Percentiles rank a stretch among this genome's conserved stretches.
phyloP scores from a whole-genome alignment of 768 basidiomycete species.

The Filobasidium wieringae region DNA sequence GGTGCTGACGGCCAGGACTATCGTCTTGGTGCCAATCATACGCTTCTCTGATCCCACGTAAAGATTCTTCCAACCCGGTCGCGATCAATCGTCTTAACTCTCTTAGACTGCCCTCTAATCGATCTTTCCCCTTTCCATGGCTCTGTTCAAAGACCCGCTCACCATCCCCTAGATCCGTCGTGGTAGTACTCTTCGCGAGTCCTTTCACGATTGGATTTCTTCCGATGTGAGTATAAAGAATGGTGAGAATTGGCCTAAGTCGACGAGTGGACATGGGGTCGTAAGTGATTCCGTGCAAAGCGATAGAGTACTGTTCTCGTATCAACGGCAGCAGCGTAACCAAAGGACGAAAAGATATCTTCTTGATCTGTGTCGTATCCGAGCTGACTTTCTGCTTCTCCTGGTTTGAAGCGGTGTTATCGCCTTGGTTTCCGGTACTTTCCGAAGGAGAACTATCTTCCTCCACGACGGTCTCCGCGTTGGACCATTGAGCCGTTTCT shows the following conservation, averaged over 20 bases:
- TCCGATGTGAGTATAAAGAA: conserved; percentile 1
- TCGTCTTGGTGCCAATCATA: conserved; percentile 5
- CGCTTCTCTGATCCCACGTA: not conserved
- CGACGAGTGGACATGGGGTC: not conserved
- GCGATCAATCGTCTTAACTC: not conserved
- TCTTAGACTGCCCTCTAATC: conserved; percentile 1
- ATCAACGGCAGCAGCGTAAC: conserved; percentile 5
- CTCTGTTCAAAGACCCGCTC: not conserved
- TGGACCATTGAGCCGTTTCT: not conserved
- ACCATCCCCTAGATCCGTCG: too few relatives aligned
- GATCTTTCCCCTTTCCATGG: not conserved
- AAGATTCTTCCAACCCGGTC: not conserved
- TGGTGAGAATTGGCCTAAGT: conserved; percentile 4
- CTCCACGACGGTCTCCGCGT: not conserved
- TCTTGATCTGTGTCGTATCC: too few relatives aligned
- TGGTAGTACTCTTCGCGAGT: not conserved
- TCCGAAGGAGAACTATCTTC: not conserved
- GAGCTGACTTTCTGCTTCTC: not conserved
- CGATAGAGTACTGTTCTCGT: not conserved
- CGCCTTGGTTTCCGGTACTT: not conserved
- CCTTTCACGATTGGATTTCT: conserved; percentile 7
- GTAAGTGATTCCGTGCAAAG: conserved; percentile 3
- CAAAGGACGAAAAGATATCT: not conserved
- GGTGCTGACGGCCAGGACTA: not conserved
- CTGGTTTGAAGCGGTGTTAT: not conserved